Evolutionary conservation across 257 asterid genomes (phyloP).

Genomic region (Jacaranda mimosifolia): DNA sequence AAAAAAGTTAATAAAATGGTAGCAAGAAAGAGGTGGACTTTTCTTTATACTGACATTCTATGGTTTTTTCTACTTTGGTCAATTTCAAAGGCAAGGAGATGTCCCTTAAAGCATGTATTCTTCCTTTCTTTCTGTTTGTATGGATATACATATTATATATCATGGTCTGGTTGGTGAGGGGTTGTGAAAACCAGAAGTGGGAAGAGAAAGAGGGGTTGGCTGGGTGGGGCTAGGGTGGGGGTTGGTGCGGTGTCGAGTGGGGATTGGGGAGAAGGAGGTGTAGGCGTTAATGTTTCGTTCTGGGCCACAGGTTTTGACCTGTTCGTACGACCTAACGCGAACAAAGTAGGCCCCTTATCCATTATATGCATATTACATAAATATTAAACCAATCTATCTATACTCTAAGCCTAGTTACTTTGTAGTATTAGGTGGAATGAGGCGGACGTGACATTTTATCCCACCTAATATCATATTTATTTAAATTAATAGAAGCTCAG

Average conservation of each 20-base stretch:
- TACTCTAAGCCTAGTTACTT: no score
- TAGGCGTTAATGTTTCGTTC: slow-evolving; percentile 35
- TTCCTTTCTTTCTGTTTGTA: not conserved
- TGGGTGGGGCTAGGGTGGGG: not conserved
- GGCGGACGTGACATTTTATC: no score
- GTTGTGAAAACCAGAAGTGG: slow-evolving; percentile 14
- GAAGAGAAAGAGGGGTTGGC: not conserved
- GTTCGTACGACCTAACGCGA: slow-evolving; percentile 27
- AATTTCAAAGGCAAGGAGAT: no score
- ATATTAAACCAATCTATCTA: no score
- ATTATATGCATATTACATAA: not conserved
- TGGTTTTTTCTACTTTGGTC: not conserved
- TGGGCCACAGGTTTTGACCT: slow-evolving; percentile 28
- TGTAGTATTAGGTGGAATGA: not conserved
- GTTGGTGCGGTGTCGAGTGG: slow-evolving; percentile 56
- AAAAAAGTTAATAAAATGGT: not conserved
- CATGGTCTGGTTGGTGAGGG: not conserved
- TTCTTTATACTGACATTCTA: slow-evolving; percentile 10
- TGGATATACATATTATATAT: not conserved
- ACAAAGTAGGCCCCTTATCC: not conserved
- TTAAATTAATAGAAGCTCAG: no score
- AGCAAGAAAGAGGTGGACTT: not conserved
- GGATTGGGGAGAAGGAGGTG: slow-evolving; percentile 38
- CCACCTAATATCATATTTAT: no score
- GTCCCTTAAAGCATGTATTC: slow-evolving; percentile 31